Conservation (phyloP, 495 filamentous ascomycete genomes). For the Neurospora sp. region DNA sequence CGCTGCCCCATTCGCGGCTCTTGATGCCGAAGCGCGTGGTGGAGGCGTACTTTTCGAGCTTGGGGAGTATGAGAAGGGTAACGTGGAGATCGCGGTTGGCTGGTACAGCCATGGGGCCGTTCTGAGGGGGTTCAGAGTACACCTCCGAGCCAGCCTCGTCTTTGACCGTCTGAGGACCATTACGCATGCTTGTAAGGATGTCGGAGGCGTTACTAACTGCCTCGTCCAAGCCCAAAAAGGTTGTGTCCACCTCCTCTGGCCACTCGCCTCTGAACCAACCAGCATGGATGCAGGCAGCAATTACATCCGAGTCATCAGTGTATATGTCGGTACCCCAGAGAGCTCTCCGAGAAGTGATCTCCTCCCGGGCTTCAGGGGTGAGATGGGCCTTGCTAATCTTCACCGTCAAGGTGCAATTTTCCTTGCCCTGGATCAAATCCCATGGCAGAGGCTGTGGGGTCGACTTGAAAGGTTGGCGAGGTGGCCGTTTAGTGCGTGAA, state of each 20-base stretch:
- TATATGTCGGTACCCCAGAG: slow-evolving; percentile 93
- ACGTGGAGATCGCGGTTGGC: slow-evolving; percentile 70
- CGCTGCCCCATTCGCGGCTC: slow-evolving; percentile 60
- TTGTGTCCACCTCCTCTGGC: slow-evolving; percentile 57
- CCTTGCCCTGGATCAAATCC: slow-evolving; percentile 61
- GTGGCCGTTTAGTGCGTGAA: slow-evolving; percentile 37
- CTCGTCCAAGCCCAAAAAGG: slow-evolving; percentile 56
- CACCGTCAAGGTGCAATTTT: slow-evolving; percentile 84
- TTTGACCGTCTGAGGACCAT: not conserved
- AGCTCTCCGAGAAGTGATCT: slow-evolving; percentile 66
- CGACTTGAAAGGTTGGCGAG: slow-evolving; percentile 56
- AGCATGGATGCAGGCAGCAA: slow-evolving; percentile 87
- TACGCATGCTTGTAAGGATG: not conserved
- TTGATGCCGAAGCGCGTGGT: slow-evolving; percentile 68
- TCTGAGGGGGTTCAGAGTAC: slow-evolving; percentile 31
- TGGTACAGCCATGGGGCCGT: slow-evolving; percentile 43
- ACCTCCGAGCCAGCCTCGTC: slow-evolving; percentile 18
- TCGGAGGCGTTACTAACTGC: not conserved
- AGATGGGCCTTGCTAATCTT: slow-evolving; percentile 77
- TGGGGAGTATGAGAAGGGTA: slow-evolving; percentile 70
- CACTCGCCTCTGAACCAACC: slow-evolving; percentile 88
- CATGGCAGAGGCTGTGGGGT: slow-evolving; percentile 64
- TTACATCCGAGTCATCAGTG: slow-evolving; percentile 88
- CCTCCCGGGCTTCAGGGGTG: slow-evolving; percentile 53
- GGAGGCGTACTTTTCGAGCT: slow-evolving; percentile 63